phyloP scores from a whole-genome alignment of 106 monocot genomes.

The Chionographis japonica region DNA sequence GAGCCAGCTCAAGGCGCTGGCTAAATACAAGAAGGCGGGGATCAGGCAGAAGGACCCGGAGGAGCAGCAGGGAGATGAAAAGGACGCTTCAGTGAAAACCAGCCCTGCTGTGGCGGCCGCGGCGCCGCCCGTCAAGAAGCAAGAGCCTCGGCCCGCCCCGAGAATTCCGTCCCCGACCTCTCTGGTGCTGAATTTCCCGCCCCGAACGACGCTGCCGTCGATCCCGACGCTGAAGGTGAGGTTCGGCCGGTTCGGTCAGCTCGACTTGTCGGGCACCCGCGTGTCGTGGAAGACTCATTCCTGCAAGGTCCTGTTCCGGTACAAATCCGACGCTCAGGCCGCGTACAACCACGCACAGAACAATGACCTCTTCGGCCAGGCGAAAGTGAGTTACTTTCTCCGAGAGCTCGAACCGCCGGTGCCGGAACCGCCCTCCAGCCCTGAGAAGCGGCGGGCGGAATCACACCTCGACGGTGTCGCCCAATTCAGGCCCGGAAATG shows the following conservation, averaged over 20 bases:
- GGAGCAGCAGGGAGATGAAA: not conserved
- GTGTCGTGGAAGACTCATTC: constrained; percentile 66
- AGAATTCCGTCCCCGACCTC: constrained; percentile 31
- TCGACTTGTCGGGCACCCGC: constrained; percentile 47
- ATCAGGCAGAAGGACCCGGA: not conserved
- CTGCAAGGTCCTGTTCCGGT: constrained; percentile 68
- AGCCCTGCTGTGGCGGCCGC: not conserved
- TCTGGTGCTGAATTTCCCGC: constrained; percentile 70
- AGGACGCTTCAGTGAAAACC: not conserved
- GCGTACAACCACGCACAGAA: constrained; percentile 30
- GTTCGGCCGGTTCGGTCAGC: constrained; percentile 64
- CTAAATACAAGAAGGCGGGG: constrained; percentile 36
- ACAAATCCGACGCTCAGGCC: constrained; percentile 47
- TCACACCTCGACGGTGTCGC: not conserved
- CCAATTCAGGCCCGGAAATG: not conserved
- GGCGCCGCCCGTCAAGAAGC: constrained; percentile 23
- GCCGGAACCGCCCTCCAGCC: not conserved
- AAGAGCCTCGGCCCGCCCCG: constrained; percentile 19
- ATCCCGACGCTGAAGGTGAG: constrained; percentile 55
- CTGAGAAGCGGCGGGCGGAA: not conserved
- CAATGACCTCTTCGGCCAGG: constrained; percentile 50
- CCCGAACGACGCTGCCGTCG: constrained; percentile 49
- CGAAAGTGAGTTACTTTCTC: constrained; percentile 45
- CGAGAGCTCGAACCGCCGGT: constrained; percentile 25
- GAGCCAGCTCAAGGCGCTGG: constrained; percentile 32